phyloP scores from a whole-genome alignment of 306 rosid genomes.

The Neltuma alba region DNA sequence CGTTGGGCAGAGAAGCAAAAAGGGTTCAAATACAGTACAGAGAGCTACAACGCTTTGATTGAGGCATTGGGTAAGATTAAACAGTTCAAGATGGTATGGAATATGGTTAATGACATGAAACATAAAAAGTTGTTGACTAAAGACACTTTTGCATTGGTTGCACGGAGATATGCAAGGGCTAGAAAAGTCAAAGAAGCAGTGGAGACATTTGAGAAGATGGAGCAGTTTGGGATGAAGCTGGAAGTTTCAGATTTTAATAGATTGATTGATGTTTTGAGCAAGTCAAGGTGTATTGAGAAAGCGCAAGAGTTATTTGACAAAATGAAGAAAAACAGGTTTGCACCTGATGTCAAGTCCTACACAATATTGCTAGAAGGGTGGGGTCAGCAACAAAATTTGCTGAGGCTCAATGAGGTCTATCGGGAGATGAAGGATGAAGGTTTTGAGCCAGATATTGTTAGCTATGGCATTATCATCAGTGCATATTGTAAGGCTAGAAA shows the following conservation, averaged over 20 bases:
- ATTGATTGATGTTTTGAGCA: conserved; percentile 67
- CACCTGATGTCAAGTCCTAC: conserved; percentile 75
- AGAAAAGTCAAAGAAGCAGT: conserved; percentile 62
- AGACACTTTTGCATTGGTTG: conserved; percentile 67
- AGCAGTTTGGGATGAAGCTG: conserved; percentile 59
- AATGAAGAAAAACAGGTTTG: conserved; percentile 60
- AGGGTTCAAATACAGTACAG: conserved; percentile 59
- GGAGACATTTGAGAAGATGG: conserved; percentile 74
- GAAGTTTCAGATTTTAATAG: conserved; percentile 65
- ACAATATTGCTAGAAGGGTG: conserved; percentile 84
- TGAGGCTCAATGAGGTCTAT: conserved; percentile 72
- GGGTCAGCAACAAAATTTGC: conserved; percentile 70
- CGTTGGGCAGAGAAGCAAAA: conserved; percentile 76
- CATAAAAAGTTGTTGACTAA: conserved; percentile 46
- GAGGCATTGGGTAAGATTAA: conserved; percentile 83
- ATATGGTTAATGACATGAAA: conserved; percentile 76
- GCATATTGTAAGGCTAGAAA: conserved; percentile 71
- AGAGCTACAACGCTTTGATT: conserved; percentile 64
- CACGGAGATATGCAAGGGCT: conserved; percentile 71
- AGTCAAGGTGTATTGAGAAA: conserved; percentile 57
- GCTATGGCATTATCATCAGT: conserved; percentile 73
- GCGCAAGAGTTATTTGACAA: conserved; percentile 86
- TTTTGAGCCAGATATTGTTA: conserved; percentile 73
- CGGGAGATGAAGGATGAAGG: conserved; percentile 80
- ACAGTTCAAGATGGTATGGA: conserved; percentile 81